Base-by-base conservation (phyloP, 108 stramenopile genomes). In the Cyclotella distinguenda region DNA sequence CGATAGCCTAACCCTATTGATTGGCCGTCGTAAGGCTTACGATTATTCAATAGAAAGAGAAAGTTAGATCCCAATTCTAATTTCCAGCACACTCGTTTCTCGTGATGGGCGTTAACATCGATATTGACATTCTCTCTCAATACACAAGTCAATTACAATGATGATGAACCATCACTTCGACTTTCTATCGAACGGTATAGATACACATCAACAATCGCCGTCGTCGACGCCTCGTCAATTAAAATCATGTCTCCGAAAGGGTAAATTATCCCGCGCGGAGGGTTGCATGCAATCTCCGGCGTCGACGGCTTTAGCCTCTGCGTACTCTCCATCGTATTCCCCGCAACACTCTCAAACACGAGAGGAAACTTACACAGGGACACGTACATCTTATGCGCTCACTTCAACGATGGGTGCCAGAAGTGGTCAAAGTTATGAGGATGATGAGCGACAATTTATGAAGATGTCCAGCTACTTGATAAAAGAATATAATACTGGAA, bases 371-470 rank as follows among this genome's bases (percentile, higher is more conserved):
- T 52, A 27, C 12, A 12, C 51, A 1, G 27, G 38, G 4, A 38
- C 35, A 39, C 18, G 4, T 56, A 38, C 35, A 13, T 7, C 22
- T 39, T 34, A n/a, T 38, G 36, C 28, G 35, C 23, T 56, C 36
- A 15, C 12, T 38, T 28, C 23, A 38, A 1, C 55, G 10, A 28
- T 23, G 21, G 36, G 18, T 12, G 13, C 18, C 7, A 36, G 2
- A 39, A 36, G 22, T 39, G 36, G 11, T 13, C 55, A 56, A 56
- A 13, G 21, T 22, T n/a, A 33, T 15, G 52, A 74, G 2, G 52
- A 61, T 27, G 38, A 31, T 22, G 73, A 74, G 40, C 28, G 65
- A 12, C 52, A 66, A 60, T 74, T 66, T 34, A 74, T 66, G 73
- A 66, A 51, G 34, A 45, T 74, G 19, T 66, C 65, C 18, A 58